These are phyloP conservation scores for Xylariaceae sp. DNA, from an alignment of 2,329 filamentous ascomycete species.

Conservation along the genomic window DNA sequence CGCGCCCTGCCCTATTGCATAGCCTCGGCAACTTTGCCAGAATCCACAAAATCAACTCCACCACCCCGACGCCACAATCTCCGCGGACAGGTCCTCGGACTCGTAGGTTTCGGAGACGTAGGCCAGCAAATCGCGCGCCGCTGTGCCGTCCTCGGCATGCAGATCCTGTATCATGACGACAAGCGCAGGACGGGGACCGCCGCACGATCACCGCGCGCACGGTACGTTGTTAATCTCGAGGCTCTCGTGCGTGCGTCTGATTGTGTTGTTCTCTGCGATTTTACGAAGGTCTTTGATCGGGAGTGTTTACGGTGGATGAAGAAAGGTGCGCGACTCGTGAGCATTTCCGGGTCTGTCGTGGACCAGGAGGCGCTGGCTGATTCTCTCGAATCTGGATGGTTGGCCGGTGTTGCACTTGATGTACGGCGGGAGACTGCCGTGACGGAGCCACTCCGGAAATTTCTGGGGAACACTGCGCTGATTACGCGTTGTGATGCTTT, in stretches of 20 bases:
- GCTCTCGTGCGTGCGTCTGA: conserved; percentile 49
- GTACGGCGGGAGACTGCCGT: conserved; percentile 50
- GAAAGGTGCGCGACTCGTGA: conserved; percentile 54
- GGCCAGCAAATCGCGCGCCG: conserved; percentile 59
- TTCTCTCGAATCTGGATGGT: conserved; percentile 47
- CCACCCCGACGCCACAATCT: conserved; percentile 59
- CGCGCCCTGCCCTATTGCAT: conserved; percentile 62
- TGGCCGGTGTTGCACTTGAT: conserved; percentile 55
- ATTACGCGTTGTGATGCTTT: conserved; percentile 64
- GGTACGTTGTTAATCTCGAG: conserved; percentile 46
- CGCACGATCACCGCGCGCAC: conserved; percentile 42
- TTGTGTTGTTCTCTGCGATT: conserved; percentile 58
- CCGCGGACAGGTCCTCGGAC: conserved; percentile 53
- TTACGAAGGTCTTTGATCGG: conserved; percentile 46
- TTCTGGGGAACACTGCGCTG: conserved; percentile 44
- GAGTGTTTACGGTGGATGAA: conserved; percentile 47
- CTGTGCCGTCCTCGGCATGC: conserved; percentile 58
- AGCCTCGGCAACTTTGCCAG: conserved; percentile 43
- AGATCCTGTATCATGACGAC: conserved; percentile 58
- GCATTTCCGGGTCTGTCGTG: conserved; percentile 60
- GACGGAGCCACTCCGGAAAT: conserved; percentile 39
- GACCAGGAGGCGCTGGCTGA: conserved; percentile 58
- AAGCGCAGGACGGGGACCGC: conserved; percentile 38
- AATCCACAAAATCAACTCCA: conserved; percentile 50
- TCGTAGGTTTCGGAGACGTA: conserved; percentile 65